Percentiles rank a stretch among this genome's conserved stretches.
phyloP scores from a whole-genome alignment of 2,329 filamentous ascomycete species.

The Trichothecium sympodiale region DNA sequence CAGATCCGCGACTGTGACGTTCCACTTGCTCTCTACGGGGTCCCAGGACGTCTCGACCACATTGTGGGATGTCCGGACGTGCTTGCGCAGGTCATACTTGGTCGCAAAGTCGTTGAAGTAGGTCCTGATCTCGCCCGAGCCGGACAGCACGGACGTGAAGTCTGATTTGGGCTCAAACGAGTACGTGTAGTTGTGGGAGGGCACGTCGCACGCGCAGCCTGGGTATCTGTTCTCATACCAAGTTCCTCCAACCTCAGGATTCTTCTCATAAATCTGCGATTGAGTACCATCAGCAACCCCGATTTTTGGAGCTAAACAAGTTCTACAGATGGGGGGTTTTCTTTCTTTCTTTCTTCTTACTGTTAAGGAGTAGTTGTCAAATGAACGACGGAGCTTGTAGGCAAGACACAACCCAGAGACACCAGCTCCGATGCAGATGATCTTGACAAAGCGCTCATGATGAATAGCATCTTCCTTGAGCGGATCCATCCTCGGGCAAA shows the following conservation, averaged over 20 bases:
- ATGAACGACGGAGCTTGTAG: constrained; percentile 34
- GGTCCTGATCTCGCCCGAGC: constrained; percentile 40
- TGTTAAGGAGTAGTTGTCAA: constrained; percentile 24
- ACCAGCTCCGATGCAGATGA: constrained; percentile 35
- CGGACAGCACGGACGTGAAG: constrained; percentile 47
- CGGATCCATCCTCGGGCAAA: constrained; percentile 6
- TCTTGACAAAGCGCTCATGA: constrained; percentile 4
- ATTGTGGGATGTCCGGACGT: constrained; percentile 30
- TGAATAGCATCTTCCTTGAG: constrained; percentile 4
- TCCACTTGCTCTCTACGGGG: constrained; percentile 29
- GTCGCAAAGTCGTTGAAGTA: constrained; percentile 39
- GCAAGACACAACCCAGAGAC: constrained; percentile 34
- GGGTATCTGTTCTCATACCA: constrained; percentile 51
- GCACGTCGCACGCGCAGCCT: constrained; percentile 36
- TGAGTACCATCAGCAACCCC: background rate
- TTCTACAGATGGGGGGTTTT: too few species aligned
- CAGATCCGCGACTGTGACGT: constrained; percentile 24
- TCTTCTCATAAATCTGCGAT: constrained; percentile 43
- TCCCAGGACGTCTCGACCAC: constrained; percentile 33
- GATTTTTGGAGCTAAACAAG: too few species aligned
- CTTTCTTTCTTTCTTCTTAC: too few species aligned
- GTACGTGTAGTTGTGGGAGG: constrained; percentile 6
- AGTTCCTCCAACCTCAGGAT: constrained; percentile 41
- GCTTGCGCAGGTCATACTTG: constrained; percentile 32
- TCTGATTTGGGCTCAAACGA: constrained; percentile 9